Conservation (phyloP, 23 red algal genomes). For the Gracilariopsis chorda region DNA sequence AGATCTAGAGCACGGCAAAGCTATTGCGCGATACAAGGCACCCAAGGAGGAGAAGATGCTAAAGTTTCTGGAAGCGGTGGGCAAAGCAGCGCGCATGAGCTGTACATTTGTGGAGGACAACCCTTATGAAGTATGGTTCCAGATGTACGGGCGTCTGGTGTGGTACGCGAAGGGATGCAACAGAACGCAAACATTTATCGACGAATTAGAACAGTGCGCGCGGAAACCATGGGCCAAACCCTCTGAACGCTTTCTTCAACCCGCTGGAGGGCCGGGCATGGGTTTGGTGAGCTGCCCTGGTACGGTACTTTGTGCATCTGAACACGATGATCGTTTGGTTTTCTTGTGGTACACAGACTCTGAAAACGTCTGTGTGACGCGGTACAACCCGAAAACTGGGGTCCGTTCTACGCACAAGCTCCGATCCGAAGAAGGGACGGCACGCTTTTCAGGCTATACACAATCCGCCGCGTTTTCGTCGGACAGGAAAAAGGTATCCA, state of each 20-base stretch:
- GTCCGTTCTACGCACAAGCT: too few species aligned
- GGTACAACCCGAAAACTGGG: too few species aligned
- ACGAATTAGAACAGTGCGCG: background rate
- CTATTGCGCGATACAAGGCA: background rate
- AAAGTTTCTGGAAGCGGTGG: background rate
- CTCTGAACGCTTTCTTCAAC: background rate
- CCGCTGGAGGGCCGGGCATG: background rate
- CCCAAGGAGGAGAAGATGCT: background rate
- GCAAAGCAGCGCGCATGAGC: background rate
- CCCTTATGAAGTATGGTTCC: slow-evolving; percentile 6
- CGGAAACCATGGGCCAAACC: background rate
- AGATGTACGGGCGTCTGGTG: background rate
- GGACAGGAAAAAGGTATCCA: too few species aligned
- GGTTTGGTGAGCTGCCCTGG: background rate
- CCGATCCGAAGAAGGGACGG: too few species aligned
- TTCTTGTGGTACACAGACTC: too few species aligned
- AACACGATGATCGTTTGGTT: too few species aligned
- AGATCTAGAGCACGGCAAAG: background rate
- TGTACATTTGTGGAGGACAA: background rate
- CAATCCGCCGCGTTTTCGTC: too few species aligned
- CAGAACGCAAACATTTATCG: background rate
- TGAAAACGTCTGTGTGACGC: too few species aligned
- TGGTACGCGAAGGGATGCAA: background rate
- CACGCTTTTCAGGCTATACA: too few species aligned
- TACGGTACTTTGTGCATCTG: too few species aligned